Evolutionary conservation across 805 yeast genomes (phyloP).

Genomic region (Lipomyces japonicus): DNA sequence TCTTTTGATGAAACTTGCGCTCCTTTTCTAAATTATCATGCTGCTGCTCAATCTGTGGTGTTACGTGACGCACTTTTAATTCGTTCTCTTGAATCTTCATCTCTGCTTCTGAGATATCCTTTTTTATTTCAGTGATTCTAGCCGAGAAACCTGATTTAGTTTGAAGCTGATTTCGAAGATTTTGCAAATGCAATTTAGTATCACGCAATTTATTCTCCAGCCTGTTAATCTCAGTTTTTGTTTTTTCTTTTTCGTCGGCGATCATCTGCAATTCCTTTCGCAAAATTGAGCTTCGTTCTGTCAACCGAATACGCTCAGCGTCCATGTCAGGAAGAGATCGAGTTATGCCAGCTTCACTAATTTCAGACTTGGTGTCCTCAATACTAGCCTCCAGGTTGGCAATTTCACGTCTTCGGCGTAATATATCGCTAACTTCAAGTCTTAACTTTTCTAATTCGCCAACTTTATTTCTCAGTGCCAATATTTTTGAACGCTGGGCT

Average conservation of each 20-base stretch:
- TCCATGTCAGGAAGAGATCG: conserved; percentile 27
- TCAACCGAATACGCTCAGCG: conserved; percentile 37
- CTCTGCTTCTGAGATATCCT: conserved; percentile 37
- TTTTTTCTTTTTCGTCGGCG: conserved; percentile 45
- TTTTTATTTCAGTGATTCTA: conserved; percentile 21
- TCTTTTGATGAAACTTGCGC: conserved; percentile 15
- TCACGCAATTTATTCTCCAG: conserved; percentile 54
- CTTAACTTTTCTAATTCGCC: conserved; percentile 33
- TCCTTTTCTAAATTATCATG: conserved; percentile 6
- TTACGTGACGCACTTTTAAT: conserved; percentile 8
- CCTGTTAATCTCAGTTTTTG: conserved; percentile 44
- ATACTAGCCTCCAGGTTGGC: conserved; percentile 30
- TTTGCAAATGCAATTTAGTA: conserved; percentile 49
- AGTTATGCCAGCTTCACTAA: conserved; percentile 28
- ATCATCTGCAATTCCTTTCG: conserved; percentile 40
- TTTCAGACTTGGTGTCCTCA: conserved; percentile 32
- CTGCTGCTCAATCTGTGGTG: conserved; percentile 6
- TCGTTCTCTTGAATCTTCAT: conserved; percentile 40
- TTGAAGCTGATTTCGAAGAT: conserved; percentile 49
- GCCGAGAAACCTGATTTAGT: conserved; percentile 41
- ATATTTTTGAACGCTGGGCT: conserved; percentile 12
- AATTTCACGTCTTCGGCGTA: conserved; percentile 33
- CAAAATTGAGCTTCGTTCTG: conserved; percentile 40
- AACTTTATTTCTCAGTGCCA: neutral
- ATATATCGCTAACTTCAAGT: conserved; percentile 34